Evolutionary conservation across 352 stramenopile species (phyloP), one percentile per base, ranked within the genome.

Genomic region (Phytophthora agathidicida): DNA sequence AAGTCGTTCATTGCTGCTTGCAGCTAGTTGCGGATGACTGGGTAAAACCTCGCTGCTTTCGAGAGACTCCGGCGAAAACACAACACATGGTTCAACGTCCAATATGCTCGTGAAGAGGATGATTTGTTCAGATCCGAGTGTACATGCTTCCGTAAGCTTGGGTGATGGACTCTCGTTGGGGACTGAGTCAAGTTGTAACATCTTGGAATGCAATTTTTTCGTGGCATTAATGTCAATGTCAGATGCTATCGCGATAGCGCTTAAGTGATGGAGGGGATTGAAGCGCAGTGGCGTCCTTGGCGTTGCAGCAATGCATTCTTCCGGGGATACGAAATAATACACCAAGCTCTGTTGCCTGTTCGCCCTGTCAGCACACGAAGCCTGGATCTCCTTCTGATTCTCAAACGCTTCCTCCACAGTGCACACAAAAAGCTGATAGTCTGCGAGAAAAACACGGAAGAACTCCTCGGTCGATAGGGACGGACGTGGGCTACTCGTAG

Each of bases 271-370:
- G 13, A 69, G 47, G 5, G 73, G 70, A 36, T 80, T 59, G 28
- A 83, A 80, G 9, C 31, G 49, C 5, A 31, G 39, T n/a, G 19
- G 33, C 9, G 19, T 43, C 17, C 31, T 43, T 3, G 44, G 24
- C 17, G 37, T 44, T 26, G 35, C 31, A 37, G 27, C 32, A 46
- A 33, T 38, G 3, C 13, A 11, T 36, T 65, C 60, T 51, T 67
- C 66, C 11, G 20, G 30, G 1, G 58, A 58, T 4, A 65, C 54
- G 33, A 82, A 77, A 42, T 77, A 82, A 43, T 73, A 79, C 14
- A 77, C 24, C 24, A 49, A 22, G 33, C 61, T 56, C 28, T 10
- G 42, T n/a, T 47, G 35, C 17, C 22, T 46, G 23, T 49, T 24
- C 4, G 22, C 10, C 47, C 7, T 39, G 33, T 27, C 20, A 17